Conservation (phyloP, 805 yeast species). For the Candida xiaguanensis region DNA sequence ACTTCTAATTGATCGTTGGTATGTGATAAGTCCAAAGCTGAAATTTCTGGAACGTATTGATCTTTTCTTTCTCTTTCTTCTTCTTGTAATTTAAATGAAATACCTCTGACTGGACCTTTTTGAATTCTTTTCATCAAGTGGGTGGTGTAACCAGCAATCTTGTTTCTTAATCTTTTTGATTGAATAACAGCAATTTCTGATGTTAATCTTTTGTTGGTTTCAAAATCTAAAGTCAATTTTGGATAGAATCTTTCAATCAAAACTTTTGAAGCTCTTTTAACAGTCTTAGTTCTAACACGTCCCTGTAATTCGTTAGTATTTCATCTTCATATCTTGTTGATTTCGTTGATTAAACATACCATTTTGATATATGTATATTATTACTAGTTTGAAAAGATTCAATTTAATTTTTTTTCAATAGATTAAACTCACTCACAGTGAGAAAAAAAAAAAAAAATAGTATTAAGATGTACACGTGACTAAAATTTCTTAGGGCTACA, state of each 20-base stretch:
- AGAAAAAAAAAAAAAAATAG: not conserved
- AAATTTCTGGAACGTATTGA: conserved; percentile 99
- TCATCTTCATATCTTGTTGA: not conserved
- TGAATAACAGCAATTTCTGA: conserved; percentile 98
- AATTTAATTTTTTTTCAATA: not conserved
- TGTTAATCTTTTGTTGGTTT: conserved; percentile 99
- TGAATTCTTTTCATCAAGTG: conserved; percentile 99
- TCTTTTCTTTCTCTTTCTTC: conserved; percentile 99
- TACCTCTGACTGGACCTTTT: conserved; percentile 99
- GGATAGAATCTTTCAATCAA: conserved; percentile 99
- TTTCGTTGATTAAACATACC: conserved; percentile 4
- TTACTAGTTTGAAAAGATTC: not conserved
- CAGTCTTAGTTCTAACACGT: conserved; percentile 99
- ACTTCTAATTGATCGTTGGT: conserved; percentile 95
- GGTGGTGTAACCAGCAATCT: conserved; percentile 99
- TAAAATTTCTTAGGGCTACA: conserved; percentile 1
- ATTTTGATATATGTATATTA: conserved; percentile 1
- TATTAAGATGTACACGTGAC: conserved; percentile 5
- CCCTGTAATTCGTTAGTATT: conserved; percentile 59
- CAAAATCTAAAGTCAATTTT: conserved; percentile 98
- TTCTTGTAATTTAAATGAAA: conserved; percentile 99
- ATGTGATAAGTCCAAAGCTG: conserved; percentile 97
- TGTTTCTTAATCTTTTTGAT: conserved; percentile 99
- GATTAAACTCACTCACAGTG: not conserved
- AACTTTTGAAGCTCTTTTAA: conserved; percentile 99